A percentile compares a stretch with the other conserved stretches of the same genome.
phyloP scores from a whole-genome alignment of 148 eudicot species.

The Fagopyrum esculentum region DNA sequence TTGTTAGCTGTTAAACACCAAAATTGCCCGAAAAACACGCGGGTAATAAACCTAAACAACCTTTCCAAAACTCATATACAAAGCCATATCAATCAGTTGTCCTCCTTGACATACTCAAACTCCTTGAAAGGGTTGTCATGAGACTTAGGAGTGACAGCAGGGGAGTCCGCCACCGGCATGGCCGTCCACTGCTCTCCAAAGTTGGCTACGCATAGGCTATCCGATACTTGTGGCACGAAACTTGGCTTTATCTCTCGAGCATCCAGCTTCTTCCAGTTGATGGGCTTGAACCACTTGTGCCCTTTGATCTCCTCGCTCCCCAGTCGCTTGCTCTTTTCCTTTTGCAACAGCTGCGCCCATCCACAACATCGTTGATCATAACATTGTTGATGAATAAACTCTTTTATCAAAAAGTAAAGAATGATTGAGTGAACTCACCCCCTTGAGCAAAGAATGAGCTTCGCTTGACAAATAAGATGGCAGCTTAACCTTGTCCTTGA shows the following conservation, averaged over 20 bases:
- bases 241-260: slow-evolving; percentile 36
- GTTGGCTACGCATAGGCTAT: slow-evolving; percentile 17
- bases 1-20: neutral
- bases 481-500: slow-evolving; percentile 78
- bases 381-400: too few species aligned
- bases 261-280: slow-evolving; percentile 51
- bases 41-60: neutral
- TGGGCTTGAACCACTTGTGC: slow-evolving; percentile 47
- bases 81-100: neutral
- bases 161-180: neutral
- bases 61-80: neutral
- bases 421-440: slow-evolving; percentile 30
- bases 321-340: slow-evolving; percentile 38
- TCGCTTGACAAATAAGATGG: slow-evolving; percentile 75
- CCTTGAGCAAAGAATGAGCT: slow-evolving; percentile 77
- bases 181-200: slow-evolving; percentile 10
- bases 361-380: neutral
- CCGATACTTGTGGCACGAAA: slow-evolving; percentile 32
- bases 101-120: neutral
- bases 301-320: slow-evolving; percentile 37
- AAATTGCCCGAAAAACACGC: neutral
- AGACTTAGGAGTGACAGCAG: slow-evolving; percentile 8
- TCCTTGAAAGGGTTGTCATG: neutral
- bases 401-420: too few species aligned
- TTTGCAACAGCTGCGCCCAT: slow-evolving; percentile 32